Evolutionary conservation across 139 green algal genomes (phyloP), one percentile per base, ranked within the genome.

Genomic region (Raphidocelis subcapitata): DNA sequence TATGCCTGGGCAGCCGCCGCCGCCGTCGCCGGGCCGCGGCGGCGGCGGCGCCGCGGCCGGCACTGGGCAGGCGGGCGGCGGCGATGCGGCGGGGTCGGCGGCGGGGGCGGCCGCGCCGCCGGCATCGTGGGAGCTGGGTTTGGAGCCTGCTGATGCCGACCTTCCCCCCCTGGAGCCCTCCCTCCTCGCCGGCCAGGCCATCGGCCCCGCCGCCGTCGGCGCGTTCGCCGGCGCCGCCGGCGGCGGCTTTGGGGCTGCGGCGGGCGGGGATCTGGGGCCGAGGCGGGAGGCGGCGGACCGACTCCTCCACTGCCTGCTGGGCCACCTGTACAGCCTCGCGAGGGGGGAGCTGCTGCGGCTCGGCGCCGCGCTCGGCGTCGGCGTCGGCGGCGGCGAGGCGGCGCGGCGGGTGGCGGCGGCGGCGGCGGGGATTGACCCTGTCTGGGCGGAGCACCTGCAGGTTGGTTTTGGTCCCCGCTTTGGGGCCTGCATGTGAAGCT

Each of bases 301-400:
- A 4, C 63, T 78, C 51, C 44, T 66, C 52, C 65, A 74, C 59
- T 88, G 78, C 57, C 31, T 84, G 24, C 54, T 91, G 35, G 85
- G 84, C 4, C 73, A 90, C 55, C 76, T 91, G 41, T 91, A 87
- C 70, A 55, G 72, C 52, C 57, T 69, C 21, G 85, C 85, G 0
- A 76, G 85, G 24, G 55, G 72, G 1, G 79, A 90, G 75, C 79
- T 90, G 62, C 74, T 84, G 41, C 67, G 64, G 5, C 55, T 89
- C 46, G 84, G 82, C 3, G 59, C 73, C 5, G 69, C 69, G 18
- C 55, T 81, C n/a, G 46, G 54, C 41, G 8, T 20, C 41, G 41
- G 8, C 8, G 56, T 57, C 64, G 59, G 37, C 61, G 44, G 28
- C 20, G 26, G 26, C 52, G 44, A n/a, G 59, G 31, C 69, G n/a